Base-by-base conservation (phyloP, 1,139 yeast species). In the Magnusiomyces paraingens region DNA sequence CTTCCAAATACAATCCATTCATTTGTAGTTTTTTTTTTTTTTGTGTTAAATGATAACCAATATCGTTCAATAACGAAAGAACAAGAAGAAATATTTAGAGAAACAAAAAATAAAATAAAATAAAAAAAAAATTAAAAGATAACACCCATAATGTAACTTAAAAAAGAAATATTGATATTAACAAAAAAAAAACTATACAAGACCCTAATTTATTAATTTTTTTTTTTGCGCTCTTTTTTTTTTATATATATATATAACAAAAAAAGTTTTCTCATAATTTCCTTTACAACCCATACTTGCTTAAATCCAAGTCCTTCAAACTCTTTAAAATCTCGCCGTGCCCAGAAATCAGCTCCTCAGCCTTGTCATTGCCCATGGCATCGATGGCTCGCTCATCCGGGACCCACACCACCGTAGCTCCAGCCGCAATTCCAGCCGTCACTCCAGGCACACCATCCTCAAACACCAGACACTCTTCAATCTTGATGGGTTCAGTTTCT, bases 361-460 rank as follows among this genome's bases (percentile, higher is more conserved):
- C 65, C 48, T 71, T 70, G 26, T 65, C 68, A 29, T 75, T 75
- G 32, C 73, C 65, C 50, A 86, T 68, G 17, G 79, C 78, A 35
- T 76, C 73, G 46, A 80, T 66, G 0, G 95, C 94, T 52, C 84
- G 79, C 18, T 76, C 76, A 67, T 91, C 94, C 3, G 99, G 98
- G 17, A 91, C 86, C 98, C 98, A 93, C 49, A 91, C 77, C 10
- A 91, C 95, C 52, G 76, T 78, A 14, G 89, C 87, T n/a, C 90
- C 90, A 36, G 96, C 88, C 11, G 90, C 85, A 58, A 73, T 76
- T 10, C 95, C 99, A 3, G 96, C 86, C 26, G 74, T 64, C 32
- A 90, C 93, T 1, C 98, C 98, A 1, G 95, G 91, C 47, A 89
- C 74, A 1, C 96, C 98, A 70, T 93, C 99, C 71, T 93, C 99